A percentile compares a stretch with the other conserved stretches of the same genome.
Evolutionary conservation across 2,329 filamentous ascomycete genomes (phyloP).

Genomic region (Pestalotiopsis fici): DNA sequence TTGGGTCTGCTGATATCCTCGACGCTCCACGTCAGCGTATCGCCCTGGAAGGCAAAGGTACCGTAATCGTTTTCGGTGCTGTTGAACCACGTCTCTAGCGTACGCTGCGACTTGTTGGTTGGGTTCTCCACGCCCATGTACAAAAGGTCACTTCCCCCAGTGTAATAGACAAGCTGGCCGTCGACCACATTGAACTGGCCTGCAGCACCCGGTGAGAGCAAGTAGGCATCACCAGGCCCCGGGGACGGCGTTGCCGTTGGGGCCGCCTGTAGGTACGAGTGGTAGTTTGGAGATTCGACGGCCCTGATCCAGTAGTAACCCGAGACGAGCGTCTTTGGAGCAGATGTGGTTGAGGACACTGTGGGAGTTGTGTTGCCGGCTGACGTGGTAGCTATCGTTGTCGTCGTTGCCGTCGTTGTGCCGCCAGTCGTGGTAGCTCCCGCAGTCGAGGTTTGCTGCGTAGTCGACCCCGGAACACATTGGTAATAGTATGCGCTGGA

Average conservation of each 20-base stretch:
- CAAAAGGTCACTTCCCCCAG: conserved; percentile 35
- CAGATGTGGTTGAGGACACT: not conserved
- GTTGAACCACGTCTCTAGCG: conserved; percentile 52
- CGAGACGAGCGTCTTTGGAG: conserved; percentile 39
- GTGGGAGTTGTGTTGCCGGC: not conserved
- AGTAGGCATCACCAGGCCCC: conserved; percentile 43
- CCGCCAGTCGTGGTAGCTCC: not conserved
- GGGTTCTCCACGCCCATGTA: conserved; percentile 51
- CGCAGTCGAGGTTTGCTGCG: not conserved
- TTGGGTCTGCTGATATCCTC: conserved; percentile 53
- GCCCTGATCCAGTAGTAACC: conserved; percentile 61
- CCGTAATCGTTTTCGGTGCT: conserved; percentile 54
- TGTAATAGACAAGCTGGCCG: conserved; percentile 57
- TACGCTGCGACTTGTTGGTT: conserved; percentile 44
- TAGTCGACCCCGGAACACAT: not conserved
- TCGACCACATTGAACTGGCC: conserved; percentile 59
- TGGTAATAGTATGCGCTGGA: conserved; percentile 7
- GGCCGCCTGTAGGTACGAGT: conserved; percentile 53
- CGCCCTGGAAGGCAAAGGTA: conserved; percentile 57
- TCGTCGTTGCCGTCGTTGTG: not conserved
- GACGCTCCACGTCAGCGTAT: conserved; percentile 56
- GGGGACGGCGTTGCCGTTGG: conserved; percentile 36
- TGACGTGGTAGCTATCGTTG: not conserved
- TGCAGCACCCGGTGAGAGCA: conserved; percentile 51
- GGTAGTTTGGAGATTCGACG: conserved; percentile 57